Evolutionary conservation across 2,329 filamentous ascomycete species (phyloP).

Genomic region (Aspergillus eucalypticola): DNA sequence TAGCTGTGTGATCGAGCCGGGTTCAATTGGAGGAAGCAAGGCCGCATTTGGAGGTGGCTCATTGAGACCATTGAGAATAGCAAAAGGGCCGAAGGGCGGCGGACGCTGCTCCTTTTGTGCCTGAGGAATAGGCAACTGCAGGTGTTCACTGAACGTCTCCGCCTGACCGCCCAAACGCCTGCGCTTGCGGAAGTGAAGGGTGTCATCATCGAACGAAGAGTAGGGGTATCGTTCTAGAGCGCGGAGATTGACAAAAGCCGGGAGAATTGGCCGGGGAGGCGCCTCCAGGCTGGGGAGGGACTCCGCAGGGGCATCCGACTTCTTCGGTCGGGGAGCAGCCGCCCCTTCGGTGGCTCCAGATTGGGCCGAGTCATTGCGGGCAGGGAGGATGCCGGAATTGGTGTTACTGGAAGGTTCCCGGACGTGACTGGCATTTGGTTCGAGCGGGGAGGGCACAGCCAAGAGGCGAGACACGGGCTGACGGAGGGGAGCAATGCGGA

Average conservation of each 20-base stretch:
- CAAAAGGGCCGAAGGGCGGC: slow-evolving; percentile 47
- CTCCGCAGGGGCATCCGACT: slow-evolving; percentile 34
- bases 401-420: slow-evolving; percentile 31
- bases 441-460: slow-evolving; percentile 47
- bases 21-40: slow-evolving; percentile 62
- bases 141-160: slow-evolving; percentile 46
- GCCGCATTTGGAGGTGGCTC: slow-evolving; percentile 64
- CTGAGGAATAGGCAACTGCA: slow-evolving; percentile 51
- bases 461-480: slow-evolving; percentile 46
- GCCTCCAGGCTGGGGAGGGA: slow-evolving; percentile 36
- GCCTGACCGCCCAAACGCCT: slow-evolving; percentile 44
- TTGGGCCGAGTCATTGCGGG: slow-evolving; percentile 37
- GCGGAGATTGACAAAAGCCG: slow-evolving; percentile 51
- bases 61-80: slow-evolving; percentile 61
- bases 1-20: slow-evolving; percentile 45
- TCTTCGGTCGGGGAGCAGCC: slow-evolving; percentile 34
- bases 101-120: slow-evolving; percentile 48
- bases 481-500: slow-evolving; percentile 51
- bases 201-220: slow-evolving; percentile 42
- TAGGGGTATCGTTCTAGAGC: slow-evolving; percentile 48
- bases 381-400: slow-evolving; percentile 36
- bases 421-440: slow-evolving; percentile 43
- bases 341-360: slow-evolving; percentile 34
- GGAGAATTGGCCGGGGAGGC: slow-evolving; percentile 43
- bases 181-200: slow-evolving; percentile 43